Evolutionary conservation across 352 stramenopile species (phyloP).

Genomic region (Peronosclerospora sorghi): DNA sequence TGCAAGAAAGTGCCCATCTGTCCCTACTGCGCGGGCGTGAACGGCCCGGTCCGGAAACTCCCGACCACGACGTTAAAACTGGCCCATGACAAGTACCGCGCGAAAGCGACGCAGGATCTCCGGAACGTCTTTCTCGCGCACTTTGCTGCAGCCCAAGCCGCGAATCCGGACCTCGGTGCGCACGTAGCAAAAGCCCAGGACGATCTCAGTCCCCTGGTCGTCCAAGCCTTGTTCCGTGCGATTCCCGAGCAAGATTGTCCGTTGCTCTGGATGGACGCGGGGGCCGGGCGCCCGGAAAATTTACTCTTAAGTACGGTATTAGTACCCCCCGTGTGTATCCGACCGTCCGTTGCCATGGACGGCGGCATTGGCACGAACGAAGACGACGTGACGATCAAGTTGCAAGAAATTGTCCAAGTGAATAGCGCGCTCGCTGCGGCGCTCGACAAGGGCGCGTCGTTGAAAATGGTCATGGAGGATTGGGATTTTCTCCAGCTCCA

Average conservation of each 20-base stretch:
- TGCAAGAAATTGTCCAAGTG: slow-evolving; percentile 98
- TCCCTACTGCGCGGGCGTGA: slow-evolving; percentile 91
- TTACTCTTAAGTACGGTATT: slow-evolving; percentile 95
- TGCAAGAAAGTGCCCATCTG: slow-evolving; percentile 96
- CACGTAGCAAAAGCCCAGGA: slow-evolving; percentile 86
- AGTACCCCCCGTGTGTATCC: slow-evolving; percentile 98
- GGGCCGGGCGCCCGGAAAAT: slow-evolving; percentile 93
- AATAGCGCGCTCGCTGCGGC: slow-evolving; percentile 94
- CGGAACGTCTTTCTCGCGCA: slow-evolving; percentile 79
- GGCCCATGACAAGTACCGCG: slow-evolving; percentile 96
- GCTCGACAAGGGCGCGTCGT: slow-evolving; percentile 90
- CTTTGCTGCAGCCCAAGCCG: slow-evolving; percentile 60
- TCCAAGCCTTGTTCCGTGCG: slow-evolving; percentile 89
- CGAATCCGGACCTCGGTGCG: slow-evolving; percentile 77
- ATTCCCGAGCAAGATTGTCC: slow-evolving; percentile 98
- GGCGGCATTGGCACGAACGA: slow-evolving; percentile 92
- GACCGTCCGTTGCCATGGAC: slow-evolving; percentile 97
- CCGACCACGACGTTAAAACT: slow-evolving; percentile 95
- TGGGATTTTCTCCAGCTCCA: slow-evolving; percentile 98
- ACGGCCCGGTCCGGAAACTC: slow-evolving; percentile 98
- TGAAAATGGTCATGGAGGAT: slow-evolving; percentile 98
- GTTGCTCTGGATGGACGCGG: slow-evolving; percentile 94
- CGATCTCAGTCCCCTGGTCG: slow-evolving; percentile 84
- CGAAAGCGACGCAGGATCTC: slow-evolving; percentile 74
- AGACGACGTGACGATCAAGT: slow-evolving; percentile 98